Evolutionary conservation across 192 early-diverging fungal genomes (phyloP), one percentile per base, ranked within the genome.

Genomic region (Mortierella antarctica): DNA sequence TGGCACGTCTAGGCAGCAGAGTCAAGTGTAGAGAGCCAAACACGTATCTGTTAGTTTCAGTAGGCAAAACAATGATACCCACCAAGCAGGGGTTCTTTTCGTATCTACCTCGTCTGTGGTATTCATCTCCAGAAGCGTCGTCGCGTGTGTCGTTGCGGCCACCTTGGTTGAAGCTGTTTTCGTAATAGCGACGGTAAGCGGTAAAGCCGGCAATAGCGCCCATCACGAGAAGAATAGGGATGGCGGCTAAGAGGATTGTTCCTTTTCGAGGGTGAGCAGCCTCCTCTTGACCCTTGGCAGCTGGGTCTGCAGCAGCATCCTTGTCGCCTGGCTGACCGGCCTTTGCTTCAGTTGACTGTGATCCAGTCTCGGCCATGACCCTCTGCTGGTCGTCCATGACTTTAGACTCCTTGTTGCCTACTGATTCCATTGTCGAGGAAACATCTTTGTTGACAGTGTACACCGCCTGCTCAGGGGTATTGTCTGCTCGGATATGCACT

Each of bases 171-270:
- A 75, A 56, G 10, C 61, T 65, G n/a, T 77, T 77, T 15, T 77
- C 74, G 1, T 70, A 53, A 41, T 65, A 77, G 39, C 74, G 59
- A 23, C 74, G 66, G 46, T 77, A 77, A 15, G 59, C 62, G 2
- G 74, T 77, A 23, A 77, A 77, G 6, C 74, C 74, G 7, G 67
- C 74, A 60, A 77, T 59, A 13, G 74, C 74, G 13, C 66, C 74
- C 74, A 77, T 77, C 11, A 77, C 41, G 9, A 77, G 55, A 18
- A 77, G 18, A 20, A 77, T 77, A 7, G 74, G 74, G 14, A 70
- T 62, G 3, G 67, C 66, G 0, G 74, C 67, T 49, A 77, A 31
- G 41, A 70, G n/a, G 11, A 70, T 62, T 1, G 67, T 64, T 0
- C 41, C 67, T 4, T 77, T 77, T 11, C 60, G 55, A 15, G 74